These are phyloP conservation scores for Macrolepiota fuliginosa DNA, from an alignment of 768 basidiomycete genomes.

Conservation along the genomic window DNA sequence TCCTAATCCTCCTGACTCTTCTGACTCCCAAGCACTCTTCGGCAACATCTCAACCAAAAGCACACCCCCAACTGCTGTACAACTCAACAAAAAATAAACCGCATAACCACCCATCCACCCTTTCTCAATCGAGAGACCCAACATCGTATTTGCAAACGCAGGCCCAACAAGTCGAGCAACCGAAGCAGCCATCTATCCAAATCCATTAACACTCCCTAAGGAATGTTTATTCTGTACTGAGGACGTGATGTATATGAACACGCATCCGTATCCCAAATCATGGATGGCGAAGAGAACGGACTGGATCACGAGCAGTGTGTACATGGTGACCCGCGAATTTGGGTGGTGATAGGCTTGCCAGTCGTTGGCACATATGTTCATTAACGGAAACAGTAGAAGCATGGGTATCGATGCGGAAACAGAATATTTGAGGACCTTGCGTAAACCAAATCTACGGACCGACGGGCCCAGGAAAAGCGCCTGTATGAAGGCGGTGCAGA, in stretches of 20 bases:
- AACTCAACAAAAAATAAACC: slow-evolving; percentile 41
- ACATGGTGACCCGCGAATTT: neutral
- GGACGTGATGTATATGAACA: slow-evolving; percentile 44
- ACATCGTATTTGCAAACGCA: slow-evolving; percentile 48
- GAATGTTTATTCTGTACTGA: slow-evolving; percentile 52
- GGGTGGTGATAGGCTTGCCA: slow-evolving; percentile 16
- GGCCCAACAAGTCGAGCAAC: slow-evolving; percentile 54
- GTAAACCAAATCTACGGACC: slow-evolving; percentile 25
- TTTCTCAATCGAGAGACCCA: slow-evolving; percentile 47
- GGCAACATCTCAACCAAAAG: slow-evolving; percentile 26
- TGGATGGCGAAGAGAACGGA: neutral
- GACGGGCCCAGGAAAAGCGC: slow-evolving; percentile 36
- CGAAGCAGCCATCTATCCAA: slow-evolving; percentile 49
- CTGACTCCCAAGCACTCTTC: neutral
- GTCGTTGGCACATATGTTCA: slow-evolving; percentile 35
- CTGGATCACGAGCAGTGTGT: neutral
- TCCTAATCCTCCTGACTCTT: neutral
- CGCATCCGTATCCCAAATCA: neutral
- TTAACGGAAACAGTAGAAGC: slow-evolving; percentile 41
- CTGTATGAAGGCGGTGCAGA: slow-evolving; percentile 37
- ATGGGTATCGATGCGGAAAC: slow-evolving; percentile 35
- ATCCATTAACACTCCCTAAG: slow-evolving; percentile 57
- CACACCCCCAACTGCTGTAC: slow-evolving; percentile 33
- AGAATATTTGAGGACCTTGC: slow-evolving; percentile 37
- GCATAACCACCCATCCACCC: slow-evolving; percentile 50